phyloP scores from a whole-genome alignment of 805 yeast genomes.

The Ogataea paraovalis region DNA sequence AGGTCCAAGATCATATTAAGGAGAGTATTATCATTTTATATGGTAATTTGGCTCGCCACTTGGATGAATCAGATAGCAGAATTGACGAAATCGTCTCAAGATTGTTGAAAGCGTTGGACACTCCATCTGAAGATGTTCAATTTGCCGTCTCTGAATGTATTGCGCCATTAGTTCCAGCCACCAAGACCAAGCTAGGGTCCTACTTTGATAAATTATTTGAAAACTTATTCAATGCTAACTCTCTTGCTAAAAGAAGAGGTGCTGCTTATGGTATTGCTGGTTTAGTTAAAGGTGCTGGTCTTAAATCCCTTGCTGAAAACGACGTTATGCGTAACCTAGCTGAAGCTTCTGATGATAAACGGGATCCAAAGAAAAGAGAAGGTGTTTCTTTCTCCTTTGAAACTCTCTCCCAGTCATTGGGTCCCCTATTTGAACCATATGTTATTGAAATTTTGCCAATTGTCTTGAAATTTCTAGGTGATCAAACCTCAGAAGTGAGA shows the following conservation, averaged over 20 bases:
- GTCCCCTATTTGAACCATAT: constrained; percentile 86
- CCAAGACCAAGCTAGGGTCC: constrained; percentile 44
- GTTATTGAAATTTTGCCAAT: constrained; percentile 85
- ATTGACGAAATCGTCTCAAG: constrained; percentile 62
- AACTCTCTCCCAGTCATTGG: constrained; percentile 73
- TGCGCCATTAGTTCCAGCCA: constrained; percentile 70
- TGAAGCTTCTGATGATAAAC: constrained; percentile 86
- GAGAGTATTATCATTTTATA: constrained; percentile 83
- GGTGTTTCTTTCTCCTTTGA: constrained; percentile 86
- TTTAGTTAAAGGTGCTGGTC: constrained; percentile 84
- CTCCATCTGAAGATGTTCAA: constrained; percentile 89
- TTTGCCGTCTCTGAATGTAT: constrained; percentile 81
- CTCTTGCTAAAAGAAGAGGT: constrained; percentile 67
- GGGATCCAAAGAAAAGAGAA: constrained; percentile 68
- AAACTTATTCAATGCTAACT: constrained; percentile 51
- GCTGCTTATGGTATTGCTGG: constrained; percentile 98
- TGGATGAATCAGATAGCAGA: constrained; percentile 62
- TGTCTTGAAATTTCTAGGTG: constrained; percentile 80
- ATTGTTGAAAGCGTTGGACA: constrained; percentile 68
- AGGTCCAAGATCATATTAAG: constrained; percentile 56
- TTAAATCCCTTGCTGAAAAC: constrained; percentile 66
- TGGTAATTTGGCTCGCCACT: constrained; percentile 87
- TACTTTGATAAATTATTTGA: constrained; percentile 58
- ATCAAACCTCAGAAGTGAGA: constrained; percentile 78
- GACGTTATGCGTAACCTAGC: constrained; percentile 72